Percentiles rank a stretch among this genome's conserved stretches.
Evolutionary conservation across 1,284 basidiomycete species (phyloP).

Genomic region (Ceratobasidium theobromae): DNA sequence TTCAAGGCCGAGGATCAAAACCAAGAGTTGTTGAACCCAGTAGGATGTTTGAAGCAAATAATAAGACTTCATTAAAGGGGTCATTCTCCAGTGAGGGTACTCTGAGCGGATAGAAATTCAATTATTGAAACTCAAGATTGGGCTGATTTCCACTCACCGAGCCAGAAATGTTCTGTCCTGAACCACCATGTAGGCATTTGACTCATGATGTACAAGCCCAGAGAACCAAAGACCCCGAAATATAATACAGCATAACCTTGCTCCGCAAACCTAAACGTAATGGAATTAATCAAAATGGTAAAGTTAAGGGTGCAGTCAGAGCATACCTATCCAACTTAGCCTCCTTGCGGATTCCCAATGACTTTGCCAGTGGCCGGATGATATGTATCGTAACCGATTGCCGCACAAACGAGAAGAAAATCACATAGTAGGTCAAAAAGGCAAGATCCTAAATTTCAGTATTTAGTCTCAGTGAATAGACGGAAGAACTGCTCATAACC

Average conservation of each 20-base stretch:
- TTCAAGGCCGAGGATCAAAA: constrained; percentile 85
- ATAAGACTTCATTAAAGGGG: constrained; percentile 82
- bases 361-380: constrained; percentile 70
- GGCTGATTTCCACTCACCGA: constrained; percentile 50
- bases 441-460: constrained; percentile 58
- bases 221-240: constrained; percentile 67
- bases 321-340: constrained; percentile 64
- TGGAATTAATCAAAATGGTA: not conserved
- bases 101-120: constrained; percentile 46
- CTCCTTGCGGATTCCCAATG: constrained; percentile 63
- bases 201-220: constrained; percentile 87
- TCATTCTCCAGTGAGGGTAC: constrained; percentile 90
- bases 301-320: not conserved
- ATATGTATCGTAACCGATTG: constrained; percentile 74
- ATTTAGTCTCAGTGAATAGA: constrained; percentile 18
- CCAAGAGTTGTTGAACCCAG: constrained; percentile 92
- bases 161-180: constrained; percentile 79
- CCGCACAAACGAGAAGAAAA: constrained; percentile 90
- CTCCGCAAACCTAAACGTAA: constrained; percentile 64
- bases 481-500: not conserved
- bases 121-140: not conserved
- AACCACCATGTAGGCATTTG: constrained; percentile 90
- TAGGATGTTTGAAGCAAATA: constrained; percentile 90
- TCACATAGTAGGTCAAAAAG: constrained; percentile 85
- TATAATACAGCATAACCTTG: constrained; percentile 88